phyloP scores from a whole-genome alignment of 192 early-diverging fungal genomes.

The Rhizophagus prolifer region DNA sequence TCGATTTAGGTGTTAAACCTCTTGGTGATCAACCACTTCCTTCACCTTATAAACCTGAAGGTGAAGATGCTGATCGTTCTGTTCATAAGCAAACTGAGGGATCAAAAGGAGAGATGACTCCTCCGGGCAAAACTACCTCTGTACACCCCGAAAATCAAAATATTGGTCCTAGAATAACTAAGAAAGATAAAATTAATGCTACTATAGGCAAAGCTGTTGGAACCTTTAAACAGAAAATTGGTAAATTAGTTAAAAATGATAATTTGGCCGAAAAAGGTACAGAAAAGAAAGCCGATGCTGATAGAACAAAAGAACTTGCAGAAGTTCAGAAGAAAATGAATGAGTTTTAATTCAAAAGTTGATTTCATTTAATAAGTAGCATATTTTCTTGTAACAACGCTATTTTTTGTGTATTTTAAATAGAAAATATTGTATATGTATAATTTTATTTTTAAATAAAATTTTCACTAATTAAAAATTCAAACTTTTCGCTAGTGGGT shows the following conservation, averaged over 20 bases:
- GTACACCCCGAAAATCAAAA: neutral
- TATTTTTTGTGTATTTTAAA: no score
- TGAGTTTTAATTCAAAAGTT: neutral
- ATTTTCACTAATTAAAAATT: no score
- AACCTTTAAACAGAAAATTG: neutral
- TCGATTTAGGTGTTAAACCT: neutral
- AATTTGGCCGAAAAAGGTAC: neutral
- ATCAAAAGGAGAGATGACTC: neutral
- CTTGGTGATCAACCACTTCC: neutral
- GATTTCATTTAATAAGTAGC: no score
- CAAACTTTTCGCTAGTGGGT: no score
- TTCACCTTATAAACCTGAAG: neutral
- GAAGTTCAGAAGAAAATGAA: neutral
- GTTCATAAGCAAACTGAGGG: neutral
- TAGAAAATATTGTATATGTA: no score
- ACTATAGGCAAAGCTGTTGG: neutral
- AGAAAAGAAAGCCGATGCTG: neutral
- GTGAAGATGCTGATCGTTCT: neutral
- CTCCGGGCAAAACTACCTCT: no score
- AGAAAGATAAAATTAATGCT: neutral
- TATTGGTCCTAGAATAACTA: neutral
- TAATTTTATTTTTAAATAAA: no score
- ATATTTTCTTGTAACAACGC: no score
- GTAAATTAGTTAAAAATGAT: neutral
- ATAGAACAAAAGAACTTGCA: neutral